These are phyloP conservation scores for Daucus carota DNA, from an alignment of 129 eudicot genomes.

Conservation along the genomic window DH1_v3.0 NC_030383.2:49135501-49136000, in stretches of 20 bases:
- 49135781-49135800: neutral
- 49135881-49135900: neutral
- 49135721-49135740: neutral
- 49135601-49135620: neutral
- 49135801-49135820: neutral
- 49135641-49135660: neutral
- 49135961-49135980: neutral
- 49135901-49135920: neutral
- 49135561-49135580: conserved; percentile 7
- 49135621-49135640: neutral
- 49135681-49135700: neutral
- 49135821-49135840: neutral
- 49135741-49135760: neutral
- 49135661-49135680: conserved; percentile 2
- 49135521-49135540: conserved; percentile 9
- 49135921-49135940: neutral
- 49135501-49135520: neutral
- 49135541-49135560: conserved; percentile 11
- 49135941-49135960: neutral
- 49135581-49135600: conserved; percentile 14
- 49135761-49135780: neutral
- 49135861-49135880: neutral
- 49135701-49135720: neutral
- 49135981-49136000: too few relatives aligned
- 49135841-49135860: neutral